Conservation (phyloP, 345 rosid genomes). For the Rhodamnia argentea region DNA sequence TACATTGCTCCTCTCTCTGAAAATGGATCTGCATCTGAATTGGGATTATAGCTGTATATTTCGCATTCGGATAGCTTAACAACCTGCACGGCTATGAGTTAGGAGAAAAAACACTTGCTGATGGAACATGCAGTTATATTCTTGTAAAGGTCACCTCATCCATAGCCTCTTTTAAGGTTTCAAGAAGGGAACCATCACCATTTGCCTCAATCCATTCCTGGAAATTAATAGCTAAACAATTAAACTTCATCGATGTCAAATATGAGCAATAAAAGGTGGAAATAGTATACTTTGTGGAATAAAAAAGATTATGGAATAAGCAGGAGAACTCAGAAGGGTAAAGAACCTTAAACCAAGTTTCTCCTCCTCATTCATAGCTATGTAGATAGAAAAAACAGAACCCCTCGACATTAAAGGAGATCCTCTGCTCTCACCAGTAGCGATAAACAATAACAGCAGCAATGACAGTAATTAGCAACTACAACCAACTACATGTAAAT, state of each 20-base stretch:
- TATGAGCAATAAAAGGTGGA: neutral
- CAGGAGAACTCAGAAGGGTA: neutral
- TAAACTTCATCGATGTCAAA: neutral
- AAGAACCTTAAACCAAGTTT: neutral
- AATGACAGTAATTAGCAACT: neutral
- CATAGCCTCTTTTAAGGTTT: slow-evolving; percentile 67
- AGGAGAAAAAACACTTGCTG: slow-evolving; percentile 1
- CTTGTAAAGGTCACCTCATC: slow-evolving; percentile 61
- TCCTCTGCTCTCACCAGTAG: neutral
- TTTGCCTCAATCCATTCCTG: slow-evolving; percentile 76
- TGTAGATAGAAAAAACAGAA: neutral
- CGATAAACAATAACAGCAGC: neutral
- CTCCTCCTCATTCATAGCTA: neutral
- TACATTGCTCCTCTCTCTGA: slow-evolving; percentile 82
- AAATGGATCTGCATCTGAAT: slow-evolving; percentile 76
- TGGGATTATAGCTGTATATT: slow-evolving; percentile 76
- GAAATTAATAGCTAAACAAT: neutral
- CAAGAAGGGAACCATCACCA: slow-evolving; percentile 63
- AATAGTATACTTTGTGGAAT: neutral
- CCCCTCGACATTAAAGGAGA: neutral
- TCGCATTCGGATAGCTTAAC: slow-evolving; percentile 81
- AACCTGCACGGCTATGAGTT: slow-evolving; percentile 41
- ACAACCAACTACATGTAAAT: neutral
- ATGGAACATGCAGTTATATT: neutral
- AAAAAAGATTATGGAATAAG: neutral